Evolutionary conservation across 768 basidiomycete species (phyloP).

Genomic region (Termitomyces sp.): DNA sequence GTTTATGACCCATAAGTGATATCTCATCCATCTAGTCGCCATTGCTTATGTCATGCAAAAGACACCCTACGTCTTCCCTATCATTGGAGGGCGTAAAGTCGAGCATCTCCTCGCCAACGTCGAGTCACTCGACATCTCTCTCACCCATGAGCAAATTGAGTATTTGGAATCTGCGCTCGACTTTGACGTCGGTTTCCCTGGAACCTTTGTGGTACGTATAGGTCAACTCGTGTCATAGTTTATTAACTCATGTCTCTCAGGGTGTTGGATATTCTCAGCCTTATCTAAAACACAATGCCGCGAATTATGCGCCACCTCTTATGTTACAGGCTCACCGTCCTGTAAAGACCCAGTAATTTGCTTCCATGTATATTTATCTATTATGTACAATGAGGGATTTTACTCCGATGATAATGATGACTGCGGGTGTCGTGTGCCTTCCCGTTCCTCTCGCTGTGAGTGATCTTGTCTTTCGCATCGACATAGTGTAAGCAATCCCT

Average conservation of each 20-base stretch:
- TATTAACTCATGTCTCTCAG: not conserved
- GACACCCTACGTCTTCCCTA: constrained; percentile 46
- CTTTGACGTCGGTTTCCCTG: constrained; percentile 45
- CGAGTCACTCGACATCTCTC: constrained; percentile 42
- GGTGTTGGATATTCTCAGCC: not conserved
- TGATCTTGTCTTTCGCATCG: no score
- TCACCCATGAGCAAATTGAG: constrained; percentile 40
- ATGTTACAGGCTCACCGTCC: not conserved
- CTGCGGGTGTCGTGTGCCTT: no score
- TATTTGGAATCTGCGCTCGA: constrained; percentile 36
- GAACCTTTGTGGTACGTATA: constrained; percentile 24
- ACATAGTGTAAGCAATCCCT: no score
- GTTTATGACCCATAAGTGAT: not conserved
- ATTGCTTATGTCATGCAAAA: constrained; percentile 55
- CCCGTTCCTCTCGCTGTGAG: no score
- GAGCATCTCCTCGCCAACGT: constrained; percentile 47
- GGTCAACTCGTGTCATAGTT: not conserved
- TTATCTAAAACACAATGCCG: not conserved
- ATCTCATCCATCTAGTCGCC: constrained; percentile 27
- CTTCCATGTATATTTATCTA: not conserved
- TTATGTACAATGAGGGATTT: no score
- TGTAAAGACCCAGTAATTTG: not conserved
- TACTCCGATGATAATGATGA: no score
- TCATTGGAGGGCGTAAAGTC: constrained; percentile 47
- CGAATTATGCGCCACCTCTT: not conserved